A percentile compares a stretch with the other conserved stretches of the same genome.
These are phyloP conservation scores for Triticum urartu DNA, from an alignment of 176 grass and related monocot species.

Conservation along the genomic window DNA sequence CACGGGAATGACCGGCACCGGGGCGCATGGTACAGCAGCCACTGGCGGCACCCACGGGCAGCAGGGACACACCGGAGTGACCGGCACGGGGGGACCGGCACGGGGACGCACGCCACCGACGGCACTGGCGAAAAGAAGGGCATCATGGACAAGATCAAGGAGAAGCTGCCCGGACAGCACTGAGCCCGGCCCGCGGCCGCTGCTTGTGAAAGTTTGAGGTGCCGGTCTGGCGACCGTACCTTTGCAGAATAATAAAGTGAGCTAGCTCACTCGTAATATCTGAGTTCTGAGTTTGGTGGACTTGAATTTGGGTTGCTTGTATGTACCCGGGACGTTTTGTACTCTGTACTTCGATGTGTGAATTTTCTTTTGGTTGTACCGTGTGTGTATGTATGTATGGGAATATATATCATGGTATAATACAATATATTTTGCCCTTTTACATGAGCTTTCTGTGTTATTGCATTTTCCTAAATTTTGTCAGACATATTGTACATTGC, in stretches of 20 bases:
- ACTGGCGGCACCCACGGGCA: neutral
- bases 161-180: conserved; percentile 68
- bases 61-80: neutral
- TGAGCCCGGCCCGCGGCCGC: neutral
- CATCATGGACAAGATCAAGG: conserved; percentile 72
- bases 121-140: conserved; percentile 58
- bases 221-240: neutral
- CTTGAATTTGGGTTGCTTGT: too few species aligned
- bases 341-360: too few species aligned
- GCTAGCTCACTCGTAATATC: neutral
- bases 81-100: neutral
- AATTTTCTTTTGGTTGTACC: too few species aligned
- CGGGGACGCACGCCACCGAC: neutral
- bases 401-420: too few species aligned
- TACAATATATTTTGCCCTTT: too few species aligned
- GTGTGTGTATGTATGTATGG: too few species aligned
- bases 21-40: neutral
- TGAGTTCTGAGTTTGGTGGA: too few species aligned
- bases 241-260: neutral
- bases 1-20: neutral
- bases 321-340: too few species aligned
- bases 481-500: too few species aligned
- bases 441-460: too few species aligned
- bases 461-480: too few species aligned
- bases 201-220: neutral